A percentile compares a stretch with the other conserved stretches of the same genome.
Conservation (phyloP, 1,284 basidiomycete species). For the Cystobasidium sp. region DNA sequence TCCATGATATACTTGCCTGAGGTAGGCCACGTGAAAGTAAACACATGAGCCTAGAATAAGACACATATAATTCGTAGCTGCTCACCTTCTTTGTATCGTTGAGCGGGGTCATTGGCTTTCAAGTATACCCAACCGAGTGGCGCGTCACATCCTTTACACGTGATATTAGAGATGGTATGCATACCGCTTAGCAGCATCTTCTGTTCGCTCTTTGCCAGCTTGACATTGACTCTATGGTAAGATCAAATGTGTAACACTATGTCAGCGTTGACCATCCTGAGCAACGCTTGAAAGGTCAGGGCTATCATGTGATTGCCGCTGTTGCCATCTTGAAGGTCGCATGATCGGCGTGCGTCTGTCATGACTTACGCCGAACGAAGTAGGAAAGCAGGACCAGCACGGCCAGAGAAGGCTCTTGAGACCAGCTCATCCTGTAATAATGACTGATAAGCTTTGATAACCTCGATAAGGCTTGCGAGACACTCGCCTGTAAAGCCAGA, state of each 20-base stretch:
- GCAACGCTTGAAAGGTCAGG: too few species aligned
- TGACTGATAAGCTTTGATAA: neutral
- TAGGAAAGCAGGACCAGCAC: constrained; percentile 71
- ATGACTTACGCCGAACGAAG: constrained; percentile 39
- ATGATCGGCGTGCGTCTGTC: constrained; percentile 63
- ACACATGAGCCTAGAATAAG: constrained; percentile 5
- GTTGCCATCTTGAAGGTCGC: neutral
- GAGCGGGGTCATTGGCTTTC: constrained; percentile 73
- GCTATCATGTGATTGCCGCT: neutral
- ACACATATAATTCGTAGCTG: constrained; percentile 39
- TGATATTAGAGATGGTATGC: constrained; percentile 64
- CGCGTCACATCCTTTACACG: constrained; percentile 42
- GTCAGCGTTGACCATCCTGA: too few species aligned
- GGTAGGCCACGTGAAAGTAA: constrained; percentile 1
- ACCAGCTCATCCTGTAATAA: constrained; percentile 87
- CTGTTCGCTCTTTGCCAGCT: constrained; percentile 74
- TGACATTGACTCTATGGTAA: constrained; percentile 65
- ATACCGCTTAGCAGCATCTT: constrained; percentile 76
- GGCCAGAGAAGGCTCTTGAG: constrained; percentile 80
- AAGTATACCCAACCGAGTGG: constrained; percentile 64
- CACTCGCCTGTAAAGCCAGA: constrained; percentile 51
- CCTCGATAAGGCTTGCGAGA: neutral
- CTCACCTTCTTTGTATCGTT: constrained; percentile 85
- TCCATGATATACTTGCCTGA: constrained; percentile 83
- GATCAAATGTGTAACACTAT: too few species aligned